Conservation (phyloP, 1,284 basidiomycete species). For the Ustilago hordei region DNA sequence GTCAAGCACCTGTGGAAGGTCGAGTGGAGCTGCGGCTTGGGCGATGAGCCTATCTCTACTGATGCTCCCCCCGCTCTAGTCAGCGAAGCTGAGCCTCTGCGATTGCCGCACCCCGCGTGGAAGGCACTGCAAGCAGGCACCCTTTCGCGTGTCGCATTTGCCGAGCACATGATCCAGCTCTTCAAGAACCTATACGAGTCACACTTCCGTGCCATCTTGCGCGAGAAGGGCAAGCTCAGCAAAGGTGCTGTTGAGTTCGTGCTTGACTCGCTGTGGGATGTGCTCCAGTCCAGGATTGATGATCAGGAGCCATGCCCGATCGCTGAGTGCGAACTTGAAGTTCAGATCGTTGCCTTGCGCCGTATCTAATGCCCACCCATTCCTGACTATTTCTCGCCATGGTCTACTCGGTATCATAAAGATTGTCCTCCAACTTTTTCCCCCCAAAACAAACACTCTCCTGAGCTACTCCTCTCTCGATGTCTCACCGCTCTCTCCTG, state of each 20-base stretch:
- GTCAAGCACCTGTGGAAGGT: conserved; percentile 68
- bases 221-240: conserved; percentile 68
- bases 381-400: neutral
- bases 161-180: conserved; percentile 69
- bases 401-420: neutral
- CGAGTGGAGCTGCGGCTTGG: conserved; percentile 68
- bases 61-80: conserved; percentile 23
- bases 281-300: conserved; percentile 58
- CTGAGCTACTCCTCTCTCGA: neutral
- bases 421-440: neutral
- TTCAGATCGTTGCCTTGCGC: conserved; percentile 68
- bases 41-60: conserved; percentile 35
- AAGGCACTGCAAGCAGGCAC: conserved; percentile 68
- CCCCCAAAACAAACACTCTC: neutral
- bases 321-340: conserved; percentile 69
- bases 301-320: conserved; percentile 39
- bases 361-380: conserved; percentile 30
- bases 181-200: conserved; percentile 71
- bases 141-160: conserved; percentile 67
- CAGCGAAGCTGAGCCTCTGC: conserved; percentile 61
- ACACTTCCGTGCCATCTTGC: conserved; percentile 69
- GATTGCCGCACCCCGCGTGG: conserved; percentile 70
- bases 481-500: conserved; percentile 2
- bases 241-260: conserved; percentile 70
- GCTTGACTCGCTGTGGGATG: conserved; percentile 70